Base-by-base conservation (phyloP, 495 filamentous ascomycete genomes). In the Viridothelium virens region DNA sequence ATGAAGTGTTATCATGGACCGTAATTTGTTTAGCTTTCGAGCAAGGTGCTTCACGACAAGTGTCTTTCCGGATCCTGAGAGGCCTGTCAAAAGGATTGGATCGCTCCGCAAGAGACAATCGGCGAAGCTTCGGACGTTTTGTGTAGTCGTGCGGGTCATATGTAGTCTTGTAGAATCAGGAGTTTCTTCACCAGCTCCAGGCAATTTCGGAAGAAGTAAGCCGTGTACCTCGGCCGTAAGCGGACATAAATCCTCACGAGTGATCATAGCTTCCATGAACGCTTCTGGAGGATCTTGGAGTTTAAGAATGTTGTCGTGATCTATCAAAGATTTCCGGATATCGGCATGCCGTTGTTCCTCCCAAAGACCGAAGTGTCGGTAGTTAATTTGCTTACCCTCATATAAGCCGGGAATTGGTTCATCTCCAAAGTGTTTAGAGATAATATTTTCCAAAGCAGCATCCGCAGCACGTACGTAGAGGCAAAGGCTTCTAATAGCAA, bases 31-130 rank as follows among this genome's bases (percentile, higher is more conserved):
- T 67, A 96, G 83, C 50, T 84, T 84, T 68, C 81, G 82, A 31
- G 95, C 92, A 67, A 93, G 81, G 68, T 96, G 88, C 73, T 90
- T 88, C n/a, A 92, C 84, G 37, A 92, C 70, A 2, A 87, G 87
- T 2, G 93, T 96, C 77, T 99, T 99, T 36, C 95, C 95, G 25
- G 90, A 88, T 47, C 95, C 92, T 2, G 92, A 84, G 18, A 91
- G 77, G 9, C 95, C 95, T 61, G 91, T 85, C 2, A 97, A 79
- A 61, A 99, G 78, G 36, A 97, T 79, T 10, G 94, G 90, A 1
- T 85, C 82, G 4, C 83, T 72, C 1, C 77, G 77, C 44, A 88
- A 84, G 33, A 97, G 77, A 37, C 86, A 82, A 34, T 74, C 73
- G 12, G 89, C 87, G 66, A 97, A 84, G 9, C 73, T 79, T 63